A percentile compares a stretch with the other conserved stretches of the same genome.
These are phyloP conservation scores for Mycena epipterygia DNA, from an alignment of 768 basidiomycete species.

Conservation along the genomic window DNA sequence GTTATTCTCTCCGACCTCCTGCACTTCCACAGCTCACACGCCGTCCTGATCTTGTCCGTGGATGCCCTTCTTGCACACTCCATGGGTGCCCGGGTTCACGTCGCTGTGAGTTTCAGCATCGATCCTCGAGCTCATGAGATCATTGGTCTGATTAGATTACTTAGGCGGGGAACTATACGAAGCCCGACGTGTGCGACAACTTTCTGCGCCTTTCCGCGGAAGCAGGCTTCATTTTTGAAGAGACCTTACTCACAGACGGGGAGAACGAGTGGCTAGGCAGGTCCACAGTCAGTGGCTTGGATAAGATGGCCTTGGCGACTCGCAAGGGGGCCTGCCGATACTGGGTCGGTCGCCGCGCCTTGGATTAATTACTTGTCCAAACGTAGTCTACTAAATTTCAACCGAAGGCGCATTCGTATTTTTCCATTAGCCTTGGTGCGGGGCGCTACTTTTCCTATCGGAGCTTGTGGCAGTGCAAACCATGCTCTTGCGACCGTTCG, in stretches of 20 bases:
- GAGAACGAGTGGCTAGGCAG: constrained; percentile 63
- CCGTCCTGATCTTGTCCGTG: constrained; percentile 65
- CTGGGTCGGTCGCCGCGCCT: constrained; percentile 64
- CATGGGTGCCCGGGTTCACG: constrained; percentile 60
- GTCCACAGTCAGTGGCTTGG: constrained; percentile 61
- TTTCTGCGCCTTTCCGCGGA: constrained; percentile 60
- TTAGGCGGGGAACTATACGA: constrained; percentile 77
- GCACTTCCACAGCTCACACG: constrained; percentile 75
- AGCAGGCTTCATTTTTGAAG: constrained; percentile 63
- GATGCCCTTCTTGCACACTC: constrained; percentile 60
- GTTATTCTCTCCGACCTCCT: constrained; percentile 81
- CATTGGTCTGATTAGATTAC: not conserved
- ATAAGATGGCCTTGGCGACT: constrained; percentile 58
- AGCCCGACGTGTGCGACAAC: constrained; percentile 60
- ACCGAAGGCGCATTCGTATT: too few species aligned
- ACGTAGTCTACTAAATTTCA: too few species aligned
- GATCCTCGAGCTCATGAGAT: not conserved
- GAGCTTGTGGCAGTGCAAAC: too few species aligned
- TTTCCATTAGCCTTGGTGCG: too few species aligned
- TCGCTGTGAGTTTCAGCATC: constrained; percentile 57
- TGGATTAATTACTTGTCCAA: too few species aligned
- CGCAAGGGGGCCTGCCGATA: constrained; percentile 73
- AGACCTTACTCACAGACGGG: constrained; percentile 47
- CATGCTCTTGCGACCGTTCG: too few species aligned
- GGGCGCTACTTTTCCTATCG: too few species aligned